Evolutionary conservation across 2,329 filamentous ascomycete genomes (phyloP), one percentile per base, ranked within the genome.

Genomic region (Colletotrichum sp.): DNA sequence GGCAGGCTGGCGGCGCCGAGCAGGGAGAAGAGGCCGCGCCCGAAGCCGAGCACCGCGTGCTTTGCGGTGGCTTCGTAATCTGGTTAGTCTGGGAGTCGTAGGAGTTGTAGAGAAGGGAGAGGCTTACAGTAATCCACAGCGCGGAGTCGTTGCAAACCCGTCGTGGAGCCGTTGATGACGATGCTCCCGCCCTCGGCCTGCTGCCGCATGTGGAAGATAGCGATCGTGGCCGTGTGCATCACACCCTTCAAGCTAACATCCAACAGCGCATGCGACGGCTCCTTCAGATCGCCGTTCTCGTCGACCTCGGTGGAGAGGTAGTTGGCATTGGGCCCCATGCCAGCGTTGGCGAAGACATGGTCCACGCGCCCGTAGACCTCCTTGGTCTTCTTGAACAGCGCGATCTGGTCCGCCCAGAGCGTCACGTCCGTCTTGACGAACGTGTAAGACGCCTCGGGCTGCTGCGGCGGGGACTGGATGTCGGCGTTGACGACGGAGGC

Each of bases 291-390:
- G 0, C 88, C 89, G n/a, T 86, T 85, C 25, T 84, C 86, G 66
- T 91, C 88, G 12, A 88, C 81, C n/a, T 86, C 85, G 4, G 85
- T 83, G 6, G 83, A 83, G 4, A 91, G 77, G 76, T 89, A 91
- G 78, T 89, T 81, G 4, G 84, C 84, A 5, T 84, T 84, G 10
- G 87, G 86, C 1, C 83, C 84, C 34, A 92, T 83, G 18, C 91
- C 91, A 1, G 91, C 91, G 77, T 93, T 93, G 69, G 94, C 92
- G 80, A 96, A 95, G 8, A 95, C 94, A 81, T 94, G 91, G 58
- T 94, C 94, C 76, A 96, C 90, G 76, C 95, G 93, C 80, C 96
- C 94, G 77, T 94, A 90, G 68, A 94, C 92, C 13, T 86, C 82
- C 73, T 87, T 86, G 3, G 89, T 83, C 70, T 85, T 81, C 70